Evolutionary conservation across 2,329 filamentous ascomycete species (phyloP).

Genomic region (Apiospora malaysiana): DNA sequence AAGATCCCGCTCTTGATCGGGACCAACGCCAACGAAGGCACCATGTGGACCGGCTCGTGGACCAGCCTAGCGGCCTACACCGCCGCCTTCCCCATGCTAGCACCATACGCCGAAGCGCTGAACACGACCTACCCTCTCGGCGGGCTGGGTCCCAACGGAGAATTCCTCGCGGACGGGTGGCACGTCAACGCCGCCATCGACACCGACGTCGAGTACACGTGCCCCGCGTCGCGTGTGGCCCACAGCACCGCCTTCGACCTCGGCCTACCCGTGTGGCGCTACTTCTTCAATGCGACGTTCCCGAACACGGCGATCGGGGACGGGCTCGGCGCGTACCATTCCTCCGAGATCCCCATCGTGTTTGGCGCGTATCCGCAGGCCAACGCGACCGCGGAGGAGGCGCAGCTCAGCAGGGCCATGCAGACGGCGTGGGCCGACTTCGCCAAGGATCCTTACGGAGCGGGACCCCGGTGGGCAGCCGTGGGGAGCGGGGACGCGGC

Average conservation of each 20-base stretch:
- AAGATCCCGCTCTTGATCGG: slow-evolving; percentile 35
- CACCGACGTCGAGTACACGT: slow-evolving; percentile 30
- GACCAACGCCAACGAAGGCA: slow-evolving; percentile 34
- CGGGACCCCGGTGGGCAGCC: slow-evolving; percentile 21
- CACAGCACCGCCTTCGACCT: slow-evolving; percentile 33
- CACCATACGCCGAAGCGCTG: slow-evolving; percentile 13
- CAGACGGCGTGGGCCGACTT: slow-evolving; percentile 36
- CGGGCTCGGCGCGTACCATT: slow-evolving; percentile 38
- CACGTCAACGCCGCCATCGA: slow-evolving; percentile 32
- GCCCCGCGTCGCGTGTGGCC: slow-evolving; percentile 34
- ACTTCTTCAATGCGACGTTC: slow-evolving; percentile 27
- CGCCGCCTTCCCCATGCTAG: slow-evolving; percentile 13
- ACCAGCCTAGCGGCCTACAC: slow-evolving; percentile 1
- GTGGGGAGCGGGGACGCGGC: neutral
- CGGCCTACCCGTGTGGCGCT: slow-evolving; percentile 34
- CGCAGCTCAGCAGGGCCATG: slow-evolving; percentile 33
- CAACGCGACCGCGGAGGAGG: slow-evolving; percentile 32
- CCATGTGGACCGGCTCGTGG: slow-evolving; percentile 29
- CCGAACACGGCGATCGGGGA: slow-evolving; percentile 36
- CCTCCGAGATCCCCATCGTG: slow-evolving; percentile 39
- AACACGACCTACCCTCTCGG: slow-evolving; percentile 19
- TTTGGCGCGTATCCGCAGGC: slow-evolving; percentile 36
- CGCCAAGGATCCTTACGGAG: slow-evolving; percentile 23
- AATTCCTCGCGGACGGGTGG: slow-evolving; percentile 24
- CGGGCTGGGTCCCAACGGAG: neutral